A percentile compares a stretch with the other conserved stretches of the same genome.
These are phyloP conservation scores for Sutorius australiensis DNA, from an alignment of 768 basidiomycete species.

Conservation along the genomic window DNA sequence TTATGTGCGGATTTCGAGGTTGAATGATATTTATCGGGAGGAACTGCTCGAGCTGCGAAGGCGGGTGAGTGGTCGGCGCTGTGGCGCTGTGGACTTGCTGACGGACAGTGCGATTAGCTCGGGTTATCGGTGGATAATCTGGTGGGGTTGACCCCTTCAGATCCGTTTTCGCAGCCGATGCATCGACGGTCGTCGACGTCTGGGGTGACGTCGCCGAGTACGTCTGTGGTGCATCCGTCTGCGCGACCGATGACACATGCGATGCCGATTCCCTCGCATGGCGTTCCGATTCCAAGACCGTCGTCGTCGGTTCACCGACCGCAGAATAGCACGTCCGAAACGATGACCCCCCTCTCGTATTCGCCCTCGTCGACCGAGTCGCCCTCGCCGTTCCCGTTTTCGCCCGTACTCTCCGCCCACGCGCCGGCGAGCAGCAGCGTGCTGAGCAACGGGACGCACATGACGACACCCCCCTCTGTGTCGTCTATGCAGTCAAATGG, in stretches of 20 bases:
- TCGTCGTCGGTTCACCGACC: slow-evolving; percentile 62
- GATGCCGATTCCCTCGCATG: slow-evolving; percentile 66
- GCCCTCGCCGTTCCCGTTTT: slow-evolving; percentile 66
- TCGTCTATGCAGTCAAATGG: slow-evolving; percentile 22
- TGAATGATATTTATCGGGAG: slow-evolving; percentile 83
- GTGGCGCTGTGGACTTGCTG: background rate
- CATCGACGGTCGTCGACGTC: slow-evolving; percentile 53
- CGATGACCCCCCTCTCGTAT: slow-evolving; percentile 60
- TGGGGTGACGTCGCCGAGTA: slow-evolving; percentile 28
- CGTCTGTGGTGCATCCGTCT: slow-evolving; percentile 20
- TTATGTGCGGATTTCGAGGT: slow-evolving; percentile 64
- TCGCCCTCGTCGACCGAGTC: slow-evolving; percentile 67
- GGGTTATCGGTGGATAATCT: slow-evolving; percentile 58
- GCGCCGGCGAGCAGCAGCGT: slow-evolving; percentile 32
- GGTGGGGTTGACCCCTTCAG: slow-evolving; percentile 62
- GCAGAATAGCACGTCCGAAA: slow-evolving; percentile 42
- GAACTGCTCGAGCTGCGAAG: slow-evolving; percentile 76
- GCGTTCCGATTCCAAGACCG: slow-evolving; percentile 75
- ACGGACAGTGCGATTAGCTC: slow-evolving; percentile 10
- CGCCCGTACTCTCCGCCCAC: slow-evolving; percentile 51
- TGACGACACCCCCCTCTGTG: slow-evolving; percentile 74
- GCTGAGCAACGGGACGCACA: slow-evolving; percentile 44
- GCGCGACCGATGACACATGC: slow-evolving; percentile 40
- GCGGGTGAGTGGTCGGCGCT: slow-evolving; percentile 46
- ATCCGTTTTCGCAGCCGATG: slow-evolving; percentile 69